phyloP scores from a whole-genome alignment of 2,329 filamentous ascomycete genomes.

The Colletotrichum sojae region DNA sequence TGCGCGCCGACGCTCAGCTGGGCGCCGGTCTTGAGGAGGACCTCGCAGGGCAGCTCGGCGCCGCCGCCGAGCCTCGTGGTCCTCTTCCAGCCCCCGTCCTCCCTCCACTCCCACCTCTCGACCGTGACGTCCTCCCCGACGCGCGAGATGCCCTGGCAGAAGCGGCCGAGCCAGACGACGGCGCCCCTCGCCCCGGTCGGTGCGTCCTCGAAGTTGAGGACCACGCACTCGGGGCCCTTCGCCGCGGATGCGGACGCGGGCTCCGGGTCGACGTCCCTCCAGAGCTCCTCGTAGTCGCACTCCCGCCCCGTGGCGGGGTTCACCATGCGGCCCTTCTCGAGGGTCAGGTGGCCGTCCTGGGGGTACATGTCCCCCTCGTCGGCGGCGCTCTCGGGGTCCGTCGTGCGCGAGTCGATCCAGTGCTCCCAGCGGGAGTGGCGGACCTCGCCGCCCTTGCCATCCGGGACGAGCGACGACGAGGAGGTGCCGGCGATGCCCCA shows the following conservation, averaged over 20 bases:
- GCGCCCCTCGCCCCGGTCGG: conserved; percentile 58
- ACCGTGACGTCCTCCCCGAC: conserved; percentile 57
- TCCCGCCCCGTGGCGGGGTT: conserved; percentile 67
- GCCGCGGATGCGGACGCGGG: conserved; percentile 35
- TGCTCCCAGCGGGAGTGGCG: conserved; percentile 67
- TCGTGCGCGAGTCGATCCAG: conserved; percentile 70
- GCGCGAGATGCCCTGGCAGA: conserved; percentile 70
- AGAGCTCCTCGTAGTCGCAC: conserved; percentile 77
- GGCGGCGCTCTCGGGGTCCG: conserved; percentile 52
- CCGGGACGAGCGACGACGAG: conserved; percentile 49
- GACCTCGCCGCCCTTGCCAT: conserved; percentile 46
- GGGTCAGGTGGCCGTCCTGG: conserved; percentile 54
- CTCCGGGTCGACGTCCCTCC: conserved; percentile 63
- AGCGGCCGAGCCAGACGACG: conserved; percentile 67
- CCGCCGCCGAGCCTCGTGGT: conserved; percentile 52
- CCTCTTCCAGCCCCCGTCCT: conserved; percentile 52
- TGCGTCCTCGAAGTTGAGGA: conserved; percentile 57
- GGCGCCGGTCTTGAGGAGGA: conserved; percentile 41
- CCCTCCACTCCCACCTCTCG: conserved; percentile 69
- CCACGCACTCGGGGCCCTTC: conserved; percentile 48
- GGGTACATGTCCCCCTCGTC: conserved; percentile 73
- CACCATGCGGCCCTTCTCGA: conserved; percentile 73
- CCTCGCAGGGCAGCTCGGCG: conserved; percentile 52
- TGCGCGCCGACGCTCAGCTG: conserved; percentile 40
- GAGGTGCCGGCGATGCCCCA: conserved; percentile 77